Percentiles rank a stretch among this genome's conserved stretches.
These are phyloP conservation scores for Skeletonema grethae DNA, from an alignment of 108 stramenopile species.

Conservation along the genomic window DNA sequence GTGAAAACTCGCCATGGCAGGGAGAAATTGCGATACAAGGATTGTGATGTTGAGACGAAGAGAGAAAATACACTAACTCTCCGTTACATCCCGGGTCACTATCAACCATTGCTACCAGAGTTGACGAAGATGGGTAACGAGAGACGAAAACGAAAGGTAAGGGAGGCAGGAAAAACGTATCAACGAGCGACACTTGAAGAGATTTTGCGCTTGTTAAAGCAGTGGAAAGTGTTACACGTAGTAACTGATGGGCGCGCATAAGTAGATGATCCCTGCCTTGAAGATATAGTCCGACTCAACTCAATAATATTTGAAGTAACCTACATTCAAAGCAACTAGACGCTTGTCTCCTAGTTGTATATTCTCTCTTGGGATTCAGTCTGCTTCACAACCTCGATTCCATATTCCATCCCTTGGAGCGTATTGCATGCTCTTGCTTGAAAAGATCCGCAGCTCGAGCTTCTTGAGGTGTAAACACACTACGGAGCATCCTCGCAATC, in stretches of 20 bases:
- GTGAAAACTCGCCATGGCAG: not conserved
- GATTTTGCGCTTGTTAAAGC: conserved; percentile 30
- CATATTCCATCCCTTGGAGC: too few relatives aligned
- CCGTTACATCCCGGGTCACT: conserved; percentile 46
- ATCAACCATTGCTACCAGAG: conserved; percentile 48
- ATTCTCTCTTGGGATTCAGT: too few relatives aligned
- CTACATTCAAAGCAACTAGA: not conserved
- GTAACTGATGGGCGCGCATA: conserved; percentile 48
- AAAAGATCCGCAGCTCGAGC: too few relatives aligned
- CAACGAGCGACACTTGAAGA: conserved; percentile 36
- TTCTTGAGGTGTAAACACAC: too few relatives aligned
- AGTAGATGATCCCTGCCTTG: not conserved
- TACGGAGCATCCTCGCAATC: too few relatives aligned
- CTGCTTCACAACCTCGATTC: too few relatives aligned
- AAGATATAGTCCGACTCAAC: not conserved
- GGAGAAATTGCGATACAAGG: conserved; percentile 26
- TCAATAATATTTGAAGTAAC: not conserved
- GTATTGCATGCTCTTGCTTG: too few relatives aligned
- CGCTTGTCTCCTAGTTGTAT: too few relatives aligned
- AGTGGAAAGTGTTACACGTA: conserved; percentile 40
- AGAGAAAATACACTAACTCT: conserved; percentile 40
- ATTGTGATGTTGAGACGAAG: conserved; percentile 31
- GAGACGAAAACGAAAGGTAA: conserved; percentile 6
- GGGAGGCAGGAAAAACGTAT: not conserved
- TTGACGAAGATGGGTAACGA: conserved; percentile 25